Percentiles rank a stretch among this genome's conserved stretches.
Evolutionary conservation across 2,329 filamentous ascomycete species (phyloP).

Genomic region (Epichloe hybrida): DNA sequence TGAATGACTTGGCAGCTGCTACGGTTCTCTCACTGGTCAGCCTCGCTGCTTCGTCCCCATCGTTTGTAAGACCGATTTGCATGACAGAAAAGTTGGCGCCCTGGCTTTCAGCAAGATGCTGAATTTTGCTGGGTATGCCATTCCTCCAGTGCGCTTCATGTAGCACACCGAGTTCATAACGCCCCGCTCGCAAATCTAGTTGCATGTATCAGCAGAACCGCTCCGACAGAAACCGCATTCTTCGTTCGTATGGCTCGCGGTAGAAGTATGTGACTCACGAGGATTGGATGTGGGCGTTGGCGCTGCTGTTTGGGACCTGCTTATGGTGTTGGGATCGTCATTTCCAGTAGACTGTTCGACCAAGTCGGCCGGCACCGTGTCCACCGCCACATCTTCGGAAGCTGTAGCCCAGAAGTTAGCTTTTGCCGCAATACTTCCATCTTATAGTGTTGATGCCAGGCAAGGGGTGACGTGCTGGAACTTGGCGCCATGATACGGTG

Average conservation of each 20-base stretch:
- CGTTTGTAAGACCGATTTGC: conserved; percentile 41
- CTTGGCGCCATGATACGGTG: background rate
- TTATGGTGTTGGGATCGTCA: background rate
- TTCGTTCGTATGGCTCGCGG: background rate
- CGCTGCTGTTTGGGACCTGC: background rate
- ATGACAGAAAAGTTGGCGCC: conserved; percentile 51
- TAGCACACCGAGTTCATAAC: background rate
- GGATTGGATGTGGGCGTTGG: background rate
- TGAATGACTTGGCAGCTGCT: conserved; percentile 41
- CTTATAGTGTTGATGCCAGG: background rate
- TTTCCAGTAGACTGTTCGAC: background rate
- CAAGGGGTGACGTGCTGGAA: background rate
- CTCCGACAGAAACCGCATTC: background rate
- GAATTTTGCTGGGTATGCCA: conserved; percentile 48
- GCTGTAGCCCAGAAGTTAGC: background rate
- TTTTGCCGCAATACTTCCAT: background rate
- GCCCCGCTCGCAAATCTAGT: background rate
- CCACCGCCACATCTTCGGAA: background rate
- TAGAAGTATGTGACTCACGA: background rate
- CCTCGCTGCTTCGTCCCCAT: conserved; percentile 42
- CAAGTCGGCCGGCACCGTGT: background rate
- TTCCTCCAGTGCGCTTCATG: conserved; percentile 30
- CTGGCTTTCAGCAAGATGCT: conserved; percentile 40
- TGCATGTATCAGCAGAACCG: background rate
- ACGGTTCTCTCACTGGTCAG: conserved; percentile 49